A percentile compares a stretch with the other conserved stretches of the same genome.
phyloP scores from a whole-genome alignment of 768 basidiomycete genomes.

The Crucibulum laeve region DNA sequence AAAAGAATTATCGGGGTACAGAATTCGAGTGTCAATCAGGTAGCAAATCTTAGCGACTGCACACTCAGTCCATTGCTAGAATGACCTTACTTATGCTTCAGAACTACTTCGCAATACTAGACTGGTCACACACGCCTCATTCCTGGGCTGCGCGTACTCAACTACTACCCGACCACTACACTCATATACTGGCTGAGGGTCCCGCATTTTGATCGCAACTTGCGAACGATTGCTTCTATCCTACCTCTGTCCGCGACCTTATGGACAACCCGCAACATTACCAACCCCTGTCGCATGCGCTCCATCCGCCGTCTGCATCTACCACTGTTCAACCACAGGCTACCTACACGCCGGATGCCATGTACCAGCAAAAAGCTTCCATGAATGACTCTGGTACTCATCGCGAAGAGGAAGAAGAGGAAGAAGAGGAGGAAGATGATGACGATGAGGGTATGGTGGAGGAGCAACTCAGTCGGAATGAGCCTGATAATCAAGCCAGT shows the following conservation, averaged over 20 bases:
- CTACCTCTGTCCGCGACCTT: too few relatives aligned
- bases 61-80: conserved; percentile 2
- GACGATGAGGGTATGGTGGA: conserved; percentile 73
- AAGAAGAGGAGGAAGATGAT: conserved; percentile 64
- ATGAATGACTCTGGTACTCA: conserved; percentile 14
- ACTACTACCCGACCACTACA: conserved; percentile 2
- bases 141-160: conserved; percentile 2
- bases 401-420: conserved; percentile 49
- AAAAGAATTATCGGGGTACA: conserved; percentile 24
- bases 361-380: conserved; percentile 15
- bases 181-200: too few relatives aligned
- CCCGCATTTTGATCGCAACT: too few relatives aligned
- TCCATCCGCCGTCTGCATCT: conserved; percentile 55
- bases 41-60: conserved; percentile 7
- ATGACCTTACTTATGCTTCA: not conserved
- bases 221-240: too few relatives aligned
- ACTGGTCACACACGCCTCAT: conserved; percentile 1
- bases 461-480: conserved; percentile 53
- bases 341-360: conserved; percentile 18
- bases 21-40: conserved; percentile 13
- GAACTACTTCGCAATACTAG: not conserved
- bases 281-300: conserved; percentile 76
- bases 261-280: conserved; percentile 79
- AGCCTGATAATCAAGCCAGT: conserved; percentile 37
- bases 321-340: conserved; percentile 19